phyloP scores from a whole-genome alignment of 257 asterid species.

The Coffea eugenioides region DNA sequence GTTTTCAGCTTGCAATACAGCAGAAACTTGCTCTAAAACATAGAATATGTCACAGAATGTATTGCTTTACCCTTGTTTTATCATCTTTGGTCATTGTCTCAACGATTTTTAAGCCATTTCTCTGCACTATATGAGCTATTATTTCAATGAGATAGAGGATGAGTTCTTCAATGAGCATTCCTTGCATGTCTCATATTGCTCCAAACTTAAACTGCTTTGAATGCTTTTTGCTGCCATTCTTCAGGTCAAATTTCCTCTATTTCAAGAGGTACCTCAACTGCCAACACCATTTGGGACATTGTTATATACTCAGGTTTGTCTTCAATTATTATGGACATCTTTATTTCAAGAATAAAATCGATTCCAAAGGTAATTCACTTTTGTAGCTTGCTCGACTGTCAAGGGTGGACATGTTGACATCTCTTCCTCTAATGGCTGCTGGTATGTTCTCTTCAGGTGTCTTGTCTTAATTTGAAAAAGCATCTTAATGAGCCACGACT shows the following conservation, averaged over 20 bases:
- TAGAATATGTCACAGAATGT: too few species aligned
- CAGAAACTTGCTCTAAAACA: too few species aligned
- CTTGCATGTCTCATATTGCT: neutral
- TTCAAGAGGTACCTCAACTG: constrained; percentile 42
- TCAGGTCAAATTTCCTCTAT: constrained; percentile 60
- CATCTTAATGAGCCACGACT: constrained; percentile 1
- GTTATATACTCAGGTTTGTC: constrained; percentile 46
- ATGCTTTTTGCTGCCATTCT: neutral
- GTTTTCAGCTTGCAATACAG: neutral
- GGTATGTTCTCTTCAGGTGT: constrained; percentile 30
- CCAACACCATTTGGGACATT: constrained; percentile 64
- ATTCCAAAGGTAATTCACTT: constrained; percentile 7
- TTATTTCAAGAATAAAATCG: neutral
- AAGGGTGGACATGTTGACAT: constrained; percentile 48
- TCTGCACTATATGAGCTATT: too few species aligned
- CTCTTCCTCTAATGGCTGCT: constrained; percentile 61
- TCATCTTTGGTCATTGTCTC: neutral
- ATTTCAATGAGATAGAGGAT: neutral
- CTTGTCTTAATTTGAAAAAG: constrained; percentile 7
- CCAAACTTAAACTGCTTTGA: neutral
- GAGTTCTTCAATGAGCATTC: neutral
- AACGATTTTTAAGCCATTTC: too few species aligned
- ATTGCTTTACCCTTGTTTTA: neutral
- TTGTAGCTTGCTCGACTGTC: constrained; percentile 48
- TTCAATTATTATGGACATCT: neutral